Evolutionary conservation across 2,329 filamentous ascomycete genomes (phyloP).

Genomic region (Fusarium paranaense): DNA sequence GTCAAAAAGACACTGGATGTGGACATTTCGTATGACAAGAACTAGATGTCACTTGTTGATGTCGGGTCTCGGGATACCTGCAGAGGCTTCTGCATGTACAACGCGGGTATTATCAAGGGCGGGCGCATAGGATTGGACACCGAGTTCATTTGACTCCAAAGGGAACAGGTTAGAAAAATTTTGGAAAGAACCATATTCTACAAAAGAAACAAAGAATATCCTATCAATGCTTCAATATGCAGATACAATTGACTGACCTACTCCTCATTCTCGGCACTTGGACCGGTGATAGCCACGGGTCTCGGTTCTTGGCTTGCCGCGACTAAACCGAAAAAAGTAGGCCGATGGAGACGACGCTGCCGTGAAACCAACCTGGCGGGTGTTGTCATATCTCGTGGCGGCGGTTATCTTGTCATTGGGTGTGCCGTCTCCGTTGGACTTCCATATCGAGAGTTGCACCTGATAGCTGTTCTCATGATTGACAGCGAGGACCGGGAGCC

Average conservation of each 20-base stretch:
- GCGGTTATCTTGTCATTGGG: constrained; percentile 10
- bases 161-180: background rate
- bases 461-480: background rate
- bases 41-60: background rate
- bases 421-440: constrained; percentile 3
- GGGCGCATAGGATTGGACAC: background rate
- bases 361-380: background rate
- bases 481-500: background rate
- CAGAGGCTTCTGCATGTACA: too few species aligned
- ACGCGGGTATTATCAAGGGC: background rate
- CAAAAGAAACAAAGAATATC: background rate
- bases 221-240: too few species aligned
- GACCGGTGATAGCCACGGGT: constrained; percentile 12
- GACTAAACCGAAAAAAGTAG: constrained; percentile 27
- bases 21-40: constrained; percentile 19
- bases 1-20: constrained; percentile 24
- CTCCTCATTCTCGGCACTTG: background rate
- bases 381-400: constrained; percentile 9
- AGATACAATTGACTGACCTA: background rate
- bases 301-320: background rate
- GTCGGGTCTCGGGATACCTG: background rate
- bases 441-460: constrained; percentile 1
- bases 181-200: background rate
- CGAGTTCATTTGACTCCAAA: background rate
- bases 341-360: constrained; percentile 30